Base-by-base conservation (phyloP, 2,329 filamentous ascomycete species). In the Colletotrichum gigasporum region DNA sequence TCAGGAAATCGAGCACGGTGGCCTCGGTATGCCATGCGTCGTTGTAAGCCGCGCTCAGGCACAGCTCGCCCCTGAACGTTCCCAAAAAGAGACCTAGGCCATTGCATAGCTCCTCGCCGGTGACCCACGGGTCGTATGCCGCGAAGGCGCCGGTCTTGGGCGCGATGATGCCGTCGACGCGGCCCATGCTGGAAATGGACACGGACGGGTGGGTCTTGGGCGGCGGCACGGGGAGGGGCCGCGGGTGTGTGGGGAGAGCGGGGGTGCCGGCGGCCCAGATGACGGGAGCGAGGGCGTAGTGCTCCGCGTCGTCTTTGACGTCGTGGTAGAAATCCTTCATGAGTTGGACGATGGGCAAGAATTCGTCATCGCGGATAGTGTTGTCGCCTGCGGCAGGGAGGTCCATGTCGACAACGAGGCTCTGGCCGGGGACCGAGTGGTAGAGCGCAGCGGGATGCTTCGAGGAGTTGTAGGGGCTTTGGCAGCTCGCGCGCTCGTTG, bases 21-120 rank as follows among this genome's bases (percentile, higher is more conserved):
- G 28, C 34, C 8, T 62, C 54, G 0, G 69, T 69, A 62, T 82
- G 78, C 79, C 78, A 82, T 0, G 78, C 78, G 57, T 81, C 76
- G 57, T 82, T 82, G 24, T 76, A 82, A 5, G 74, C 79, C 8
- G 71, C 75, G 50, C 78, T 82, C 18, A 82, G 62, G 0, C 69
- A 73, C 42, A 82, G n/a, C 32, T 68, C 62, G 0, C 74, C 76
- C 4, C 71, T 69, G 55, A 74, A 82, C 0, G 75, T 80, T 0
- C 76, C 79, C 16, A 82, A 63, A 35, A 79, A 82, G n/a, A 82
- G n/a, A 0, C 70, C 76, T 12, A 77, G 16, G 0, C 75, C 73
- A 24, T 69, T 82, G 0, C 78, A 73, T 2, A 82, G 69, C 58
- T 82, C 80, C 57, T 83, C 80, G 0, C 80, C 80, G 0, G 79